Percentiles rank a stretch among this genome's conserved stretches.
These are phyloP conservation scores for Yarrowia sp. DNA, from an alignment of 805 yeast genomes.

Conservation along the genomic window DNA sequence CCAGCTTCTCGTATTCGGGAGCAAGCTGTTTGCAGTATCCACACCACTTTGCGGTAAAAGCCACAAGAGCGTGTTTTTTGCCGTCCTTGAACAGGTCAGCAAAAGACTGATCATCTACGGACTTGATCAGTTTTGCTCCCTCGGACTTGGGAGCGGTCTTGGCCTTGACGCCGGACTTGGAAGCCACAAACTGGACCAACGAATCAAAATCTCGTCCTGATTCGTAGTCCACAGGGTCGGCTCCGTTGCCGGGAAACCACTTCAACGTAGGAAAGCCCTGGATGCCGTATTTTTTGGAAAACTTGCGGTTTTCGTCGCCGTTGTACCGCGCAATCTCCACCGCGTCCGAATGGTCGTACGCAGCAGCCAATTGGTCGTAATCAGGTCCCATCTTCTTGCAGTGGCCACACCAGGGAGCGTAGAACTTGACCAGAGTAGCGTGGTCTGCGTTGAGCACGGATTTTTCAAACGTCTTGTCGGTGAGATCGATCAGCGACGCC, in stretches of 20 bases:
- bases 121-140: conserved; percentile 15
- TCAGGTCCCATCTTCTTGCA: conserved; percentile 84
- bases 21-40: conserved; percentile 52
- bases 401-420: conserved; percentile 90
- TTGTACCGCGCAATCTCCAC: conserved; percentile 54
- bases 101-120: conserved; percentile 44
- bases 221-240: conserved; percentile 50
- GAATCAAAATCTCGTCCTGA: conserved; percentile 53
- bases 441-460: conserved; percentile 56
- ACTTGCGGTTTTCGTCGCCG: conserved; percentile 54
- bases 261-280: conserved; percentile 65
- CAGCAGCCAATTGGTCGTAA: conserved; percentile 73
- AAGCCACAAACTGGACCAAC: conserved; percentile 48
- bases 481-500: conserved; percentile 36
- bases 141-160: conserved; percentile 28
- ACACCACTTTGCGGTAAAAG: conserved; percentile 61
- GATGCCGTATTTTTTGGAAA: conserved; percentile 50
- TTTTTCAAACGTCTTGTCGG: conserved; percentile 57
- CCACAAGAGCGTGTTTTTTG: conserved; percentile 44
- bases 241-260: conserved; percentile 51
- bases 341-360: conserved; percentile 49
- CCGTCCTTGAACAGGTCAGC: conserved; percentile 41
- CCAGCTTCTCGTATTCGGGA: conserved; percentile 51
- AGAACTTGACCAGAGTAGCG: conserved; percentile 64
- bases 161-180: conserved; percentile 39